These are phyloP conservation scores for Euptelea pleiosperma DNA, from an alignment of 164 flowering plant species.

Conservation along the genomic window DNA sequence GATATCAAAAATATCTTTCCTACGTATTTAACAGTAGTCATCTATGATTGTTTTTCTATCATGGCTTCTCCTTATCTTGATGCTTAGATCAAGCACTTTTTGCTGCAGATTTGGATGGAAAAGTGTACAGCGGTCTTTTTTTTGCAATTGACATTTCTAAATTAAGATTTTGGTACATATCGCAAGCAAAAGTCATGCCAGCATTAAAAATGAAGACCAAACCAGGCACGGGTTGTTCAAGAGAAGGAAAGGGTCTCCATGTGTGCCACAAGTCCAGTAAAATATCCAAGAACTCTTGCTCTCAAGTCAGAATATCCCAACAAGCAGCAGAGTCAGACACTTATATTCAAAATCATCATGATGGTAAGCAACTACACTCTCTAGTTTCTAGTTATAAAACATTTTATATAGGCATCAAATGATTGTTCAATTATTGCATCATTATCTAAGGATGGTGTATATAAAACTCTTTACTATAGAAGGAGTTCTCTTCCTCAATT, in stretches of 20 bases:
- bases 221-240: slow-evolving; percentile 11
- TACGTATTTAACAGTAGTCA: too few relatives aligned
- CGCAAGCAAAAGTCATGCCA: slow-evolving; percentile 19
- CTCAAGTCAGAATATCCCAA: slow-evolving; percentile 23
- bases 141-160: neutral
- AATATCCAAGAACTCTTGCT: slow-evolving; percentile 29
- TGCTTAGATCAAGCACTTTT: neutral
- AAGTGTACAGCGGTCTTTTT: slow-evolving; percentile 4
- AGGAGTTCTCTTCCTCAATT: too few relatives aligned
- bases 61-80: neutral
- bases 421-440: too few relatives aligned
- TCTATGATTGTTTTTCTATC: too few relatives aligned
- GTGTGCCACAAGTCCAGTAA: slow-evolving; percentile 27
- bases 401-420: too few relatives aligned
- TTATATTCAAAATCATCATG: slow-evolving; percentile 10
- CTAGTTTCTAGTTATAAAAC: too few relatives aligned
- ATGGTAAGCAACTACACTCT: slow-evolving; percentile 22
- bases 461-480: too few relatives aligned
- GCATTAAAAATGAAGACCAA: slow-evolving; percentile 33
- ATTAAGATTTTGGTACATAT: slow-evolving; percentile 13
- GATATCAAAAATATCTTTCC: too few relatives aligned
- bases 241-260: slow-evolving; percentile 26
- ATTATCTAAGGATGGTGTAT: too few relatives aligned
- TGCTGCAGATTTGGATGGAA: slow-evolving; percentile 2
- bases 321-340: slow-evolving; percentile 17